Percentiles rank a stretch among this genome's conserved stretches.
These are phyloP conservation scores for Yamadazyma atlantica DNA, from an alignment of 1,139 yeast species.

Conservation along the genomic window DNA sequence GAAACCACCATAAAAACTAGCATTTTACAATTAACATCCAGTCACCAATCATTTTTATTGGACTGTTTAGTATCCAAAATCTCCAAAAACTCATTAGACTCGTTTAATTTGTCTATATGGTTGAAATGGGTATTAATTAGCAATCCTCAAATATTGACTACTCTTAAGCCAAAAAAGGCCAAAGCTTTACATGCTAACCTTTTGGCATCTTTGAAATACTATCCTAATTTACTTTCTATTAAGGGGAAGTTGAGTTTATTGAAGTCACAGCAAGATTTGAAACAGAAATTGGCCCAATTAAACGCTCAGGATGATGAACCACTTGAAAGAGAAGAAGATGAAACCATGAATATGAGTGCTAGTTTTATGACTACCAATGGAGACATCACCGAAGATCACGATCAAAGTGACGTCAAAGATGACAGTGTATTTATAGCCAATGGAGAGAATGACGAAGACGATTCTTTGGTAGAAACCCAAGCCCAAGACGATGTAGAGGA, in stretches of 20 bases:
- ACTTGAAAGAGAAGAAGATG: neutral
- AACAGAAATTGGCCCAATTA: slow-evolving; percentile 14
- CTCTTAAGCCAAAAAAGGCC: slow-evolving; percentile 9
- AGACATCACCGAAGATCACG: slow-evolving; percentile 12
- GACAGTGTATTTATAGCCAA: slow-evolving; percentile 33
- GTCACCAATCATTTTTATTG: slow-evolving; percentile 28
- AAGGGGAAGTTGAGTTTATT: slow-evolving; percentile 47
- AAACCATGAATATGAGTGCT: slow-evolving; percentile 12
- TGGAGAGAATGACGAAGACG: slow-evolving; percentile 47
- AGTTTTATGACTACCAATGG: neutral
- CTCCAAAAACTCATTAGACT: slow-evolving; percentile 33
- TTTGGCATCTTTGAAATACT: slow-evolving; percentile 30
- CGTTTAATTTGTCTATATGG: slow-evolving; percentile 41
- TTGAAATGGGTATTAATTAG: slow-evolving; percentile 48
- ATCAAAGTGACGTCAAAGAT: slow-evolving; percentile 18
- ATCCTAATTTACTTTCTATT: slow-evolving; percentile 41
- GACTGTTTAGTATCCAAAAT: slow-evolving; percentile 33
- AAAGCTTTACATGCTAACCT: slow-evolving; percentile 22
- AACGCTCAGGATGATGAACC: neutral
- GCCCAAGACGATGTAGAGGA: slow-evolving; percentile 18
- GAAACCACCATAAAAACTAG: slow-evolving; percentile 36
- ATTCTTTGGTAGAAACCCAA: slow-evolving; percentile 10
- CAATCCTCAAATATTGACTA: slow-evolving; percentile 24
- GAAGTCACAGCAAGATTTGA: slow-evolving; percentile 38
- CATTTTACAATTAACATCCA: slow-evolving; percentile 23